Percentiles rank a stretch among this genome's conserved stretches.
phyloP scores from a whole-genome alignment of 306 rosid species.

The Gastrolobium bilobum region DNA sequence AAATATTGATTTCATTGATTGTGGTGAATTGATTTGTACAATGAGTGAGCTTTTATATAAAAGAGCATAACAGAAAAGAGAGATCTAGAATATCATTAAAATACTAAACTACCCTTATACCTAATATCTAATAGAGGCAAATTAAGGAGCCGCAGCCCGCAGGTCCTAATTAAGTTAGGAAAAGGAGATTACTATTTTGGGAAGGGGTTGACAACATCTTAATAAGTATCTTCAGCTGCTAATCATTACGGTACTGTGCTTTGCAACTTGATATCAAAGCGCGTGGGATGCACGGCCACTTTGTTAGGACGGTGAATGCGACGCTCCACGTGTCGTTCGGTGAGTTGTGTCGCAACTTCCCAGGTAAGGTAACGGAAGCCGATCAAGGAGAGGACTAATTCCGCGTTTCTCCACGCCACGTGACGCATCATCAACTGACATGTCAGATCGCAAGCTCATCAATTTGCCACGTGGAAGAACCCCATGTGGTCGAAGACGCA shows the following conservation, averaged over 20 bases:
- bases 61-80: no score
- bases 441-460: slow-evolving; percentile 34
- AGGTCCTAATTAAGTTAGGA: no score
- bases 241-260: background rate
- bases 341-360: slow-evolving; percentile 41
- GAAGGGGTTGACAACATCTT: slow-evolving; percentile 16
- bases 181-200: slow-evolving; percentile 1
- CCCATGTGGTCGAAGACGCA: slow-evolving; percentile 54
- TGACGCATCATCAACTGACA: slow-evolving; percentile 47
- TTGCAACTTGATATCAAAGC: background rate
- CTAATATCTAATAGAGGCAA: no score
- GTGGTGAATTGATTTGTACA: no score
- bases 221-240: slow-evolving; percentile 17
- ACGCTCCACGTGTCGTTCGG: slow-evolving; percentile 33
- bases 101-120: no score
- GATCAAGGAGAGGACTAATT: background rate
- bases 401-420: slow-evolving; percentile 49
- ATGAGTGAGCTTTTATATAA: no score
- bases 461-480: slow-evolving; percentile 37
- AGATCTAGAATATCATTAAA: no score
- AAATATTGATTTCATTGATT: no score
- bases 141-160: no score
- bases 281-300: background rate
- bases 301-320: background rate
- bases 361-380: slow-evolving; percentile 23